phyloP scores from a whole-genome alignment of 2,329 filamentous ascomycete species.

The Exophiala xenobiotica region DNA sequence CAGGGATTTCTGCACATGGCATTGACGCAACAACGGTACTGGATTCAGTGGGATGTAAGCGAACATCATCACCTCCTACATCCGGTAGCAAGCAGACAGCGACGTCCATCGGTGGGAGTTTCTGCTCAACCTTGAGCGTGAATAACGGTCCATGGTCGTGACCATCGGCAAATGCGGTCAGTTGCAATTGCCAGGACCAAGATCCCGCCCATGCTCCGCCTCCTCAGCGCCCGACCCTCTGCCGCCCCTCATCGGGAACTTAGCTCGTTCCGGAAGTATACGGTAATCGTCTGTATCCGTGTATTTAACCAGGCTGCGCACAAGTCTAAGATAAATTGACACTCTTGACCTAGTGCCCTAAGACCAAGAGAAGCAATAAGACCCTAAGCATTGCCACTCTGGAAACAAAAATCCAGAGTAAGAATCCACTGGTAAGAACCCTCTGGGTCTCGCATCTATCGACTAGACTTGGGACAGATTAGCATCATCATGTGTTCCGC shows the following conservation, averaged over 20 bases:
- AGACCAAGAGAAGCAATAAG: background rate
- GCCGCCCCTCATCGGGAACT: background rate
- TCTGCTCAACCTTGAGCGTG: too few species aligned
- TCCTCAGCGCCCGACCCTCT: background rate
- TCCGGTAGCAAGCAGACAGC: background rate
- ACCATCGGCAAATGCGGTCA: background rate
- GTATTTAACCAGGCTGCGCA: background rate
- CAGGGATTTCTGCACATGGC: background rate
- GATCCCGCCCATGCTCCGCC: too few species aligned
- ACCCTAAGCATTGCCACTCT: too few species aligned
- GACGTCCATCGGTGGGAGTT: background rate
- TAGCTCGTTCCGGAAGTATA: background rate
- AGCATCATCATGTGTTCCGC: background rate
- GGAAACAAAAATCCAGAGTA: too few species aligned
- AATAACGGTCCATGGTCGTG: background rate
- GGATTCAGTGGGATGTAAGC: background rate
- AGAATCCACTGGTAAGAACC: background rate
- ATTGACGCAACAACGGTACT: too few species aligned
- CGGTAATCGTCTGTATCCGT: background rate
- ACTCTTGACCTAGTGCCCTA: background rate
- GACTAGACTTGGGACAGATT: too few species aligned
- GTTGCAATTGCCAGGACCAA: background rate
- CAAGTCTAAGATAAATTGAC: background rate
- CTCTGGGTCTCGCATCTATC: background rate
- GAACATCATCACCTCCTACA: background rate